These are phyloP conservation scores for Sesbania bispinosa DNA, from an alignment of 306 rosid species.

Conservation along the genomic window DNA sequence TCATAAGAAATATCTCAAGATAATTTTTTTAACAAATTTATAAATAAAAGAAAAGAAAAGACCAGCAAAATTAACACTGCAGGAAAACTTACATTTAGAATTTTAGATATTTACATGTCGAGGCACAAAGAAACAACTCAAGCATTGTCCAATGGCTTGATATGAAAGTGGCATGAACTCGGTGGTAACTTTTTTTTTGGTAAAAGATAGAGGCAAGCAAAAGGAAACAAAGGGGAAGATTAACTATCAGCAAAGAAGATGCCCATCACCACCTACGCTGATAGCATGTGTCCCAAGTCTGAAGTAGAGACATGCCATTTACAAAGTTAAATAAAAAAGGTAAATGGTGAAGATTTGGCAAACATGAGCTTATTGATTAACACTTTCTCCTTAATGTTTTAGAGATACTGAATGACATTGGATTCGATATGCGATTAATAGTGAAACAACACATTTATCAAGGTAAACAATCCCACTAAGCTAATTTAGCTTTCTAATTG, in stretches of 20 bases:
- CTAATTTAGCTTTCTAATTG: not conserved
- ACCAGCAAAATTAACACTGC: not conserved
- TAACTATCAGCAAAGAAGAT: too few relatives aligned
- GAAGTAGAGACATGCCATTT: not conserved
- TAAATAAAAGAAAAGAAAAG: not conserved
- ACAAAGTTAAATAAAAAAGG: too few relatives aligned
- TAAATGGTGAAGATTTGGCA: not conserved
- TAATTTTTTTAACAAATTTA: not conserved
- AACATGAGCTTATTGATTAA: not conserved
- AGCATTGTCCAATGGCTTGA: too few relatives aligned
- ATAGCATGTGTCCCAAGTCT: too few relatives aligned
- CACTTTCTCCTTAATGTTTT: not conserved
- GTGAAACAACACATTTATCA: not conserved
- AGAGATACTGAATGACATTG: not conserved
- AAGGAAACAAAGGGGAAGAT: not conserved
- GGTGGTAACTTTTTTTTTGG: too few relatives aligned
- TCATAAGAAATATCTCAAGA: not conserved
- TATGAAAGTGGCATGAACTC: too few relatives aligned
- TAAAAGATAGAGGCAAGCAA: not conserved
- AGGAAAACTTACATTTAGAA: not conserved
- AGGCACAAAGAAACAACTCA: not conserved
- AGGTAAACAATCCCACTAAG: not conserved
- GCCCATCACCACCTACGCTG: too few relatives aligned
- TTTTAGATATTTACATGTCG: not conserved
- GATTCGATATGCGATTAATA: not conserved